These are phyloP conservation scores for Ceratocystis huliohia DNA, from an alignment of 2,329 filamentous ascomycete species.

Conservation along the genomic window DNA sequence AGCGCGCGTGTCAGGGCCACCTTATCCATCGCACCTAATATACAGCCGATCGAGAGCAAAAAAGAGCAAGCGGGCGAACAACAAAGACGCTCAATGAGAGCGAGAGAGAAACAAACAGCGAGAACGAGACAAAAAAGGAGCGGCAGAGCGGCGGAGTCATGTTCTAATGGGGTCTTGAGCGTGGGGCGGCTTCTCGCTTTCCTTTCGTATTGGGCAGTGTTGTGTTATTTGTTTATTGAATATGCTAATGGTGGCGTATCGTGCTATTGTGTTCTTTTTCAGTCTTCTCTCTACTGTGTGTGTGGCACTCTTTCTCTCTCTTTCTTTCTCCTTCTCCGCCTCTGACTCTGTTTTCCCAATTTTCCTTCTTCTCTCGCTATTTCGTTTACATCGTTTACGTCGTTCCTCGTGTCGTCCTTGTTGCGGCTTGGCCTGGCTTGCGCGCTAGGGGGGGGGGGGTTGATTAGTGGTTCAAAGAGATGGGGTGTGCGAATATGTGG, in stretches of 20 bases:
- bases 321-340: neutral
- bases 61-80: neutral
- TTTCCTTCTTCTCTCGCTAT: neutral
- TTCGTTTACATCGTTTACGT: slow-evolving; percentile 6
- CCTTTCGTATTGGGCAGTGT: slow-evolving; percentile 7
- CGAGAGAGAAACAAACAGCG: neutral
- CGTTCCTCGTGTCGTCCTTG: neutral
- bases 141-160: slow-evolving; percentile 6
- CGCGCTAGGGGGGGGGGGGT: neutral
- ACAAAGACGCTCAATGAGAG: neutral
- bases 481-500: neutral
- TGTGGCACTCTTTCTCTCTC: neutral
- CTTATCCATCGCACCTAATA: too few relatives aligned
- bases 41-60: neutral
- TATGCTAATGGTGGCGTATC: slow-evolving; percentile 8
- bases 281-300: neutral
- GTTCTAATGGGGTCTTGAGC: slow-evolving; percentile 5
- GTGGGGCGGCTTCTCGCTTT: slow-evolving; percentile 4
- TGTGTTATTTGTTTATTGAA: neutral
- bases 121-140: neutral
- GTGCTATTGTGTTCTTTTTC: neutral
- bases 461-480: neutral
- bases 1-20: too few relatives aligned
- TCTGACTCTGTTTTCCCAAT: too few relatives aligned
- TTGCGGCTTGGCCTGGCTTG: slow-evolving; percentile 3